Evolutionary conservation across 176 grass and related monocot species (phyloP).

Genomic region (Juncus inflexus): DNA sequence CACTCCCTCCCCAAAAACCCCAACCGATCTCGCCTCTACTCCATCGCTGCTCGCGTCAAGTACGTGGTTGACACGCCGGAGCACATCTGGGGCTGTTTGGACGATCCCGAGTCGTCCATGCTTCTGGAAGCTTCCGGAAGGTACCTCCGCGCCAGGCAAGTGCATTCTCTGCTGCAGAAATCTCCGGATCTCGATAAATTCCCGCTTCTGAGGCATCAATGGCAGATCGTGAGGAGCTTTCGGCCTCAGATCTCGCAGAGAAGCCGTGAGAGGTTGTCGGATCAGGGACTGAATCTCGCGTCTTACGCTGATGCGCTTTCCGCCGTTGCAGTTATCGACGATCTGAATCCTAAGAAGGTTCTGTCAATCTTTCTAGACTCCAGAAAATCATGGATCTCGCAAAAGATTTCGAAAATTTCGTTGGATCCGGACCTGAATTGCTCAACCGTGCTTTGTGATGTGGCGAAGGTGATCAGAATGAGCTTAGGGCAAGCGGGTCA

Average conservation of each 20-base stretch:
- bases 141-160: conserved; percentile 62
- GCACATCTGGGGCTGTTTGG: conserved; percentile 95
- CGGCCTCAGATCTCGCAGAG: conserved; percentile 77
- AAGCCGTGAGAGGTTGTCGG: conserved; percentile 64
- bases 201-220: conserved; percentile 77
- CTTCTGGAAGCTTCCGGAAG: conserved; percentile 86
- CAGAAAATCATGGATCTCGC: conserved; percentile 74
- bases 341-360: conserved; percentile 52
- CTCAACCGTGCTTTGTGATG: conserved; percentile 58
- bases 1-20: conserved; percentile 16
- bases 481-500: conserved; percentile 79
- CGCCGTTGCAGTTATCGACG: conserved; percentile 55
- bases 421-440: conserved; percentile 54
- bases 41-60: conserved; percentile 67
- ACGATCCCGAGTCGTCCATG: conserved; percentile 50
- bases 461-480: conserved; percentile 51
- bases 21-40: conserved; percentile 50
- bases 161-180: conserved; percentile 61
- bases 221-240: conserved; percentile 88
- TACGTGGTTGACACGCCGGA: conserved; percentile 98
- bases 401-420: conserved; percentile 40
- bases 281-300: conserved; percentile 51
- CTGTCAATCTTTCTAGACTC: conserved; percentile 68
- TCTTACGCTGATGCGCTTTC: conserved; percentile 86
- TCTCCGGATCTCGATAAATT: conserved; percentile 51